Base-by-base conservation (phyloP, 176 grass and related monocot genomes). In the Pontederia crassipes region DNA sequence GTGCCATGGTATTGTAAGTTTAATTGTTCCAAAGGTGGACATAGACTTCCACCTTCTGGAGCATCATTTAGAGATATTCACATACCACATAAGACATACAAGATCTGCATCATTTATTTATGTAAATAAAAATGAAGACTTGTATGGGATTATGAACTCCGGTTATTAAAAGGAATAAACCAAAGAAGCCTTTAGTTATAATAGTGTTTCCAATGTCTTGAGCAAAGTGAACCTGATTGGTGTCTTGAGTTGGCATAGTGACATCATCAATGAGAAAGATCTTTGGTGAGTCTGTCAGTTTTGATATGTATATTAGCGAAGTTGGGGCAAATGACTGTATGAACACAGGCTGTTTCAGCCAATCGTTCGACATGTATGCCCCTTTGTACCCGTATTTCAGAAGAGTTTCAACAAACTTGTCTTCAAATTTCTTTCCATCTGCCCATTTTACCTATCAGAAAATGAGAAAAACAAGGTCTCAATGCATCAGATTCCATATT, bases 261-360 rank as follows among this genome's bases (percentile, higher is more conserved):
- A 76, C 35, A 72, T 81, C 74, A 72, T 88, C 87, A 58, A 97
- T 91, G 57, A 91, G 71, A 56, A 97, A 63, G 54, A 91, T 54
- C 66, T 88, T 91, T 13, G 93, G 93, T 53, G 93, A 97, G 49
- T 91, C 81, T 46, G 72, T 97, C 67, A 83, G 28, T 5, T 97
- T 81, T 58, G 93, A 97, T 62, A 81, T 72, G 70, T 97, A 79
- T 53, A 97, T 55, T 49, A 97, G 68, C 73, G 93, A 91, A 58
- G 79, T 79, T 52, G 93, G 79, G 64, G 93, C 87, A 80, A 97
- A 97, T 17, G 93, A 97, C 55, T 97, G 93, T 71, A 97, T 88
- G 84, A 97, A 97, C 15, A 97, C 45, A 72, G 93, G 93, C 50
- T 91, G 67, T 74, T 88, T 85, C 66, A 91, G 54, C 93, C 93